These are phyloP conservation scores for Saccharomycopsis javanensis DNA, from an alignment of 805 yeast species.

Conservation along the genomic window DNA sequence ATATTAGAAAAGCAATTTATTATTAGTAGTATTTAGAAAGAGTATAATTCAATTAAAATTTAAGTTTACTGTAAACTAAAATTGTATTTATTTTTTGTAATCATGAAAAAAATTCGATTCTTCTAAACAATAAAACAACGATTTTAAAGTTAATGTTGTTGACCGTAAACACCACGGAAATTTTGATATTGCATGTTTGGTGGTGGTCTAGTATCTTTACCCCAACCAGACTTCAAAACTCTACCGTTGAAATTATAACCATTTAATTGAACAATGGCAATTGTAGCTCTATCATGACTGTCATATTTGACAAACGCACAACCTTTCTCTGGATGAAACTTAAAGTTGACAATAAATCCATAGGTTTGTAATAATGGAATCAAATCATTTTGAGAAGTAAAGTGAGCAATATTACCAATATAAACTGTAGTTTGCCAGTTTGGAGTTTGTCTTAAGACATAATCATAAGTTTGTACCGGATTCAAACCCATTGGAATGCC, in stretches of 20 bases:
- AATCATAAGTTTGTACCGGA: constrained; percentile 52
- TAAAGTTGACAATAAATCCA: constrained; percentile 75
- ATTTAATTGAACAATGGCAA: constrained; percentile 70
- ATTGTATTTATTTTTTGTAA: neutral
- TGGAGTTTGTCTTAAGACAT: constrained; percentile 69
- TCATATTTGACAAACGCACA: constrained; percentile 86
- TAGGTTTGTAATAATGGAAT: constrained; percentile 66
- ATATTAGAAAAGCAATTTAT: neutral
- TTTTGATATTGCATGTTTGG: constrained; percentile 26
- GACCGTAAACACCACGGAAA: constrained; percentile 16
- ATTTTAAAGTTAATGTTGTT: constrained; percentile 8
- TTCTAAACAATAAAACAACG: neutral
- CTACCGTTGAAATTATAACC: constrained; percentile 63
- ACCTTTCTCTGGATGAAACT: constrained; percentile 70
- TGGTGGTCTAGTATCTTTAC: constrained; percentile 41
- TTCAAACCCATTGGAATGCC: constrained; percentile 19
- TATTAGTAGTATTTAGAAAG: neutral
- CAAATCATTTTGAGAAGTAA: constrained; percentile 61
- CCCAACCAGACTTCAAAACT: constrained; percentile 81
- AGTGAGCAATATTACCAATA: constrained; percentile 75
- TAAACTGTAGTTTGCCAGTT: constrained; percentile 80
- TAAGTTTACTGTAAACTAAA: neutral
- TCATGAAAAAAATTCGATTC: neutral
- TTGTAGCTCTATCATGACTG: constrained; percentile 80
- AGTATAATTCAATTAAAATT: neutral